These are phyloP conservation scores for Ustilago xerochloae DNA, from an alignment of 1,284 basidiomycete genomes.

Conservation along the genomic window DNA sequence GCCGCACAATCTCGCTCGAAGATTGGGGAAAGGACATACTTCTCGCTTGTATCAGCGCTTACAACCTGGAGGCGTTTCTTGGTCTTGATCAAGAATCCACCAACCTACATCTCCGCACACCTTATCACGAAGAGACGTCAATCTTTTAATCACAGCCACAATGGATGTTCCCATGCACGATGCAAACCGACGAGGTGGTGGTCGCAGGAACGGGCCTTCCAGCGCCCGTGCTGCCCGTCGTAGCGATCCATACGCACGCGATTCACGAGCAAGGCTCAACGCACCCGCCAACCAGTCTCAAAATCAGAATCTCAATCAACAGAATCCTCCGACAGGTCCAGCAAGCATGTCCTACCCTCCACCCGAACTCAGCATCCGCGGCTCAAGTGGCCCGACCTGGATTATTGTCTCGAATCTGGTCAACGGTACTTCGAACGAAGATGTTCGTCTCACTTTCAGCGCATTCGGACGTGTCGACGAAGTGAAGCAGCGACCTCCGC, in stretches of 20 bases:
- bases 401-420: slow-evolving; percentile 64
- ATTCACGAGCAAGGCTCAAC: slow-evolving; percentile 25
- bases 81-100: too few relatives aligned
- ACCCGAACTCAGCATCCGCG: slow-evolving; percentile 59
- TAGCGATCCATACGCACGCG: slow-evolving; percentile 44
- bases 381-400: slow-evolving; percentile 59
- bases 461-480: slow-evolving; percentile 57
- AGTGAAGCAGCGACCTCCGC: slow-evolving; percentile 51
- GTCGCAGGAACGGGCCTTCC: slow-evolving; percentile 24
- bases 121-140: background rate
- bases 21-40: too few relatives aligned
- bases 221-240: slow-evolving; percentile 33
- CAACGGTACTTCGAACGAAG: slow-evolving; percentile 59
- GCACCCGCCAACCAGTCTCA: slow-evolving; percentile 8
- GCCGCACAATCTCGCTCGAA: too few relatives aligned
- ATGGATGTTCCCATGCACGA: slow-evolving; percentile 44
- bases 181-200: slow-evolving; percentile 26
- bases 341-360: slow-evolving; percentile 46
- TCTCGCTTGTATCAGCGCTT: too few relatives aligned
- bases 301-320: background rate
- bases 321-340: background rate
- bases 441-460: slow-evolving; percentile 62
- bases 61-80: too few relatives aligned
- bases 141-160: background rate
- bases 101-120: background rate